Conservation (phyloP, 805 yeast genomes). For the Zygoascus bituminiphila region DNA sequence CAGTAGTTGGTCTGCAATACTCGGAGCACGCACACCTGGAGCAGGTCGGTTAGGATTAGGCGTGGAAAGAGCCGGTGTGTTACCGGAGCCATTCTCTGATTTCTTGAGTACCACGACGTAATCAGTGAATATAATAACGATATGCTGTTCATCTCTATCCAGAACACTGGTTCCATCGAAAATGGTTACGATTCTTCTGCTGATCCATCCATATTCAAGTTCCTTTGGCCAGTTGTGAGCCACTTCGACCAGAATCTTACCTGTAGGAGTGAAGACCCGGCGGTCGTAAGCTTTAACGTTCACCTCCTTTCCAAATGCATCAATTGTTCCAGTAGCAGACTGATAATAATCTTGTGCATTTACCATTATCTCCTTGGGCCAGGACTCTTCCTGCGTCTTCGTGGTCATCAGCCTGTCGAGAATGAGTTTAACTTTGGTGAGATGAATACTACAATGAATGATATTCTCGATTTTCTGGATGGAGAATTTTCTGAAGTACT, state of each 20-base stretch:
- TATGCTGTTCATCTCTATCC: conserved; percentile 33
- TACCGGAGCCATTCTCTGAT: neutral
- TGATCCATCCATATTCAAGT: conserved; percentile 81
- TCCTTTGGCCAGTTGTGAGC: conserved; percentile 85
- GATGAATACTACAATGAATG: conserved; percentile 60
- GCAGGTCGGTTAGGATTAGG: conserved; percentile 31
- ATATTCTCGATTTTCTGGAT: conserved; percentile 50
- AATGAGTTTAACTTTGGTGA: conserved; percentile 62
- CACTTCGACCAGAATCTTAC: conserved; percentile 74
- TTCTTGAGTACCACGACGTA: conserved; percentile 50
- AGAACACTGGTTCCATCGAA: conserved; percentile 39
- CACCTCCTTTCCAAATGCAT: conserved; percentile 59
- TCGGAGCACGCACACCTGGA: conserved; percentile 38
- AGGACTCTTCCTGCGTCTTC: conserved; percentile 29
- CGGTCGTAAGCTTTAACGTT: conserved; percentile 36
- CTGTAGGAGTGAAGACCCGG: conserved; percentile 83
- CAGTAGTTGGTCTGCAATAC: conserved; percentile 75
- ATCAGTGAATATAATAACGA: conserved; percentile 76
- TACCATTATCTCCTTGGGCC: conserved; percentile 32
- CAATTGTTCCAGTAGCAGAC: conserved; percentile 56
- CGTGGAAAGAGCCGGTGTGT: neutral
- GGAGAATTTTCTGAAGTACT: conserved; percentile 20
- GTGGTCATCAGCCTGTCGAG: conserved; percentile 47
- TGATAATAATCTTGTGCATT: conserved; percentile 38
- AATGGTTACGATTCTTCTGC: conserved; percentile 76